These are phyloP conservation scores for Yarrowia sp. DNA, from an alignment of 805 yeast genomes.

Conservation along the genomic window DNA sequence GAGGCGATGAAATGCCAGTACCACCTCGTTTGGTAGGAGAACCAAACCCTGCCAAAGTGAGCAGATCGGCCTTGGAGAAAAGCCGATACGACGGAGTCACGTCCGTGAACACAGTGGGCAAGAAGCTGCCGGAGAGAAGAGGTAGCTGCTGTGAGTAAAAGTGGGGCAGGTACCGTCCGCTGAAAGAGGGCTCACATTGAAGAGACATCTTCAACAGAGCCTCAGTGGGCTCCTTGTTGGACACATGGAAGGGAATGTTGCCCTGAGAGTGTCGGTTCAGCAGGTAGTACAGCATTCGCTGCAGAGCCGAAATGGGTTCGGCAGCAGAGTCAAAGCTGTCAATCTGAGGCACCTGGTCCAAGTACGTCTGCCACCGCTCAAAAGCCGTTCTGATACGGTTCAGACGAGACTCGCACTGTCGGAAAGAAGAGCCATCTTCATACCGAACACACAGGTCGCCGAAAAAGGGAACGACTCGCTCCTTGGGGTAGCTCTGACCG, in stretches of 20 bases:
- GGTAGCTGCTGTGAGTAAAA: slow-evolving; percentile 55
- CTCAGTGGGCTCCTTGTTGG: slow-evolving; percentile 34
- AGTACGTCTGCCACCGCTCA: slow-evolving; percentile 77
- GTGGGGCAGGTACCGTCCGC: slow-evolving; percentile 46
- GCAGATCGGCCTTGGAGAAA: slow-evolving; percentile 51
- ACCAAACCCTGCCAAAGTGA: slow-evolving; percentile 55
- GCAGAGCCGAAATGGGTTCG: slow-evolving; percentile 40
- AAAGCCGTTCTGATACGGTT: slow-evolving; percentile 69
- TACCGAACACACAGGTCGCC: slow-evolving; percentile 73
- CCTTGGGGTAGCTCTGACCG: slow-evolving; percentile 71
- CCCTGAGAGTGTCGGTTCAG: slow-evolving; percentile 46
- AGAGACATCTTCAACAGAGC: slow-evolving; percentile 66
- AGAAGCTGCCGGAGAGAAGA: slow-evolving; percentile 57
- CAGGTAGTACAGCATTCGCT: slow-evolving; percentile 46
- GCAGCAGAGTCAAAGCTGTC: slow-evolving; percentile 38
- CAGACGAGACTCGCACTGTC: slow-evolving; percentile 62
- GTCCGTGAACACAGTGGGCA: slow-evolving; percentile 65
- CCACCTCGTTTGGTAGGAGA: slow-evolving; percentile 26
- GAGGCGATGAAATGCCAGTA: slow-evolving; percentile 27
- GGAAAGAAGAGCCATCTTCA: slow-evolving; percentile 42
- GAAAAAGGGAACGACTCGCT: slow-evolving; percentile 80
- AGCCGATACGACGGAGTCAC: slow-evolving; percentile 54
- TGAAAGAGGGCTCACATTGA: slow-evolving; percentile 57
- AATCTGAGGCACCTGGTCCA: slow-evolving; percentile 49
- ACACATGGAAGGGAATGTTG: slow-evolving; percentile 38